Conservation (phyloP, 2,329 filamentous ascomycete species). For the Sporothrix luriei region DNA sequence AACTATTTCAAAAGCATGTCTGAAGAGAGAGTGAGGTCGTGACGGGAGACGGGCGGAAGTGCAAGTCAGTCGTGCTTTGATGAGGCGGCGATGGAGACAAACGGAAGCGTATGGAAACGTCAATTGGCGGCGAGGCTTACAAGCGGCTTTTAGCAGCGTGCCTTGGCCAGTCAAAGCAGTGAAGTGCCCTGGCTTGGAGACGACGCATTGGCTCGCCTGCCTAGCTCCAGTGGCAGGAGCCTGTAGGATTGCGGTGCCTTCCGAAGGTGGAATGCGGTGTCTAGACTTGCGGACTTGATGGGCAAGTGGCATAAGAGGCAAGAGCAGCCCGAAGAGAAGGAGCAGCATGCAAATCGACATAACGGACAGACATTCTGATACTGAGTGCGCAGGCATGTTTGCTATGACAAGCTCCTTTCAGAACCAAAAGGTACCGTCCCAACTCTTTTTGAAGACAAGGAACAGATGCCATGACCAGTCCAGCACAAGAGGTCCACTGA, state of each 20-base stretch:
- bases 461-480: not conserved
- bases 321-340: slow-evolving; percentile 1
- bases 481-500: not conserved
- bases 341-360: not conserved
- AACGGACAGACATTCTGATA: not conserved
- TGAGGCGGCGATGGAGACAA: slow-evolving; percentile 28
- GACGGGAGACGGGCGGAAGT: not conserved
- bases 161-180: not conserved
- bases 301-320: not conserved
- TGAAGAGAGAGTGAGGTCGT: not conserved
- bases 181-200: slow-evolving; percentile 11
- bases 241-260: slow-evolving; percentile 29
- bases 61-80: not conserved
- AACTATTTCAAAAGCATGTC: not conserved
- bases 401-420: not conserved
- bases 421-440: no score
- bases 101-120: slow-evolving; percentile 31
- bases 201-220: slow-evolving; percentile 16
- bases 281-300: slow-evolving; percentile 13
- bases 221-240: no score
- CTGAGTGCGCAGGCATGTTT: not conserved
- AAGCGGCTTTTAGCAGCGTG: not conserved
- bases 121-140: slow-evolving; percentile 28
- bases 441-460: not conserved
- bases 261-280: slow-evolving; percentile 28